A percentile compares a stretch with the other conserved stretches of the same genome.
Conservation (phyloP, 306 rosid species). For the Glycine tomentella region DNA sequence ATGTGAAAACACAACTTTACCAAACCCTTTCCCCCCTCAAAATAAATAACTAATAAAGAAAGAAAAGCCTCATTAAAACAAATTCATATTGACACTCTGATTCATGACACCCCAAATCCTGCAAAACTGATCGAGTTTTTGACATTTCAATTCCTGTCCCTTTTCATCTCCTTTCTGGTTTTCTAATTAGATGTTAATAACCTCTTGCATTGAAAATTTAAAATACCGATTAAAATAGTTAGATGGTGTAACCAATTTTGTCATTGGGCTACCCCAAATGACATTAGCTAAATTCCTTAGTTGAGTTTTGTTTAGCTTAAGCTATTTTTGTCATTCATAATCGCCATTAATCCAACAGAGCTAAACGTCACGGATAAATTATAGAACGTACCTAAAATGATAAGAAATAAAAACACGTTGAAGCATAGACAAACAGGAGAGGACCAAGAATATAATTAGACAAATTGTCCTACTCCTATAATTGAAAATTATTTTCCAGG, state of each 20-base stretch:
- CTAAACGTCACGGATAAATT: not conserved
- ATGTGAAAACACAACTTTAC: not conserved
- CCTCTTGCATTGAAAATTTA: not conserved
- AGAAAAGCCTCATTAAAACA: not conserved
- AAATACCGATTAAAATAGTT: no score
- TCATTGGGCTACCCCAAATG: not conserved
- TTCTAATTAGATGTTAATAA: not conserved
- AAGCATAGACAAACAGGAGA: constrained; percentile 6
- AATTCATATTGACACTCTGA: not conserved
- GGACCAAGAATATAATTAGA: constrained; percentile 37
- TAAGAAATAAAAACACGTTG: constrained; percentile 7
- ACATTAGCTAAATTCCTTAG: not conserved
- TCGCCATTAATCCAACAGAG: not conserved
- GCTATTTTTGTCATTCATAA: not conserved
- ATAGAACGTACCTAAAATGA: constrained; percentile 31
- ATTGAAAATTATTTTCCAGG: constrained; percentile 39
- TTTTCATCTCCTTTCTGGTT: not conserved
- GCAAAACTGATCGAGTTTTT: not conserved
- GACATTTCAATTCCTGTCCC: not conserved
- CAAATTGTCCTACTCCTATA: constrained; percentile 43
- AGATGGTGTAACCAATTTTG: not conserved
- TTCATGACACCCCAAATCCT: not conserved
- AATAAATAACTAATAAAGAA: no score
- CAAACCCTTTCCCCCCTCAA: not conserved
- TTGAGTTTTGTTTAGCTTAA: not conserved